Conservation (phyloP, 805 yeast genomes). For the Komagataella mondaviorum region DNA sequence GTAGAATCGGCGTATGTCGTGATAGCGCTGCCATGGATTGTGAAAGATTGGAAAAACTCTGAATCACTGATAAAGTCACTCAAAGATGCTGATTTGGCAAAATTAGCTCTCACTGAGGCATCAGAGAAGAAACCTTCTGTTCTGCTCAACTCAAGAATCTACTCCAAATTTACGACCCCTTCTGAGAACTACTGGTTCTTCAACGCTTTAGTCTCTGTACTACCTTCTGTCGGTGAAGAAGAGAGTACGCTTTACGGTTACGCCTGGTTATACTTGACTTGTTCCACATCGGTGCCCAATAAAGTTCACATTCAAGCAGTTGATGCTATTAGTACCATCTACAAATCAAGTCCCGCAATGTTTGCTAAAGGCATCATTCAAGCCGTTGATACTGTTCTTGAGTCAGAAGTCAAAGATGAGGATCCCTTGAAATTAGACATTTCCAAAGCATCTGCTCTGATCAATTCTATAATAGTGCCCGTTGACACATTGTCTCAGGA, state of each 20-base stretch:
- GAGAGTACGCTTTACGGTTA: constrained; percentile 19
- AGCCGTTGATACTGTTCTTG: not conserved
- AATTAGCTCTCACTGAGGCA: constrained; percentile 18
- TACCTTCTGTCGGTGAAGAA: not conserved
- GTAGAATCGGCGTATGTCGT: constrained; percentile 43
- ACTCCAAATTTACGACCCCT: constrained; percentile 29
- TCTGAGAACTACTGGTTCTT: constrained; percentile 41
- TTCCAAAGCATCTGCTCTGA: not conserved
- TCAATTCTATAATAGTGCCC: not conserved
- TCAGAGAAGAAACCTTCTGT: constrained; percentile 33
- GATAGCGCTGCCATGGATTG: constrained; percentile 10
- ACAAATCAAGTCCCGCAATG: not conserved
- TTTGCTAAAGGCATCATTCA: not conserved
- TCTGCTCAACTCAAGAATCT: constrained; percentile 30
- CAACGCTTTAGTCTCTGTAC: constrained; percentile 21
- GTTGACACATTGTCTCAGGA: not conserved
- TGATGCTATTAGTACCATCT: not conserved
- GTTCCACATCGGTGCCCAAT: constrained; percentile 23
- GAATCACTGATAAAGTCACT: constrained; percentile 6
- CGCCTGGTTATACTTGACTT: constrained; percentile 32
- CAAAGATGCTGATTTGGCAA: constrained; percentile 15
- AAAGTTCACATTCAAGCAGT: not conserved
- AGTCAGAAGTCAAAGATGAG: not conserved
- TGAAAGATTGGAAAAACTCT: constrained; percentile 7
- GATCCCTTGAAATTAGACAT: not conserved